Percentiles rank a stretch among this genome's conserved stretches.
These are phyloP conservation scores for Globomyces sp. DNA, from an alignment of 371 early-diverging fungal species.

Conservation along the genomic window DNA sequence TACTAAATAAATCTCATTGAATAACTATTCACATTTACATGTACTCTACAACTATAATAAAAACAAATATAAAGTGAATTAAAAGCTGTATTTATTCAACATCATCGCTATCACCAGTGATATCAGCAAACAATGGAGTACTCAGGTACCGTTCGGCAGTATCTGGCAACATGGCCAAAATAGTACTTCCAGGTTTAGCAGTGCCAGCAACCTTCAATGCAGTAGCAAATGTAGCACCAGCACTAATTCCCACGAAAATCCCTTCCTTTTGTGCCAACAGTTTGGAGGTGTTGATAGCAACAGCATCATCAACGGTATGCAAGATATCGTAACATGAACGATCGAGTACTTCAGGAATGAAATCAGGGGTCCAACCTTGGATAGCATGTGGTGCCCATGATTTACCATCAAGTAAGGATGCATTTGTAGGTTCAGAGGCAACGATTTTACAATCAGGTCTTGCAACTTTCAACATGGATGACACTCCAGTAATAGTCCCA, in stretches of 20 bases:
- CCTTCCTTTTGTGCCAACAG: conserved; percentile 22
- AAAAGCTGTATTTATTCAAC: conserved; percentile 6
- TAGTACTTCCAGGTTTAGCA: conserved; percentile 20
- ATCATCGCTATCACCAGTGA: conserved; percentile 23
- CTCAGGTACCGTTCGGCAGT: conserved; percentile 29
- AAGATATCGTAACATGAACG: conserved; percentile 24
- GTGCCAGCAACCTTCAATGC: conserved; percentile 21
- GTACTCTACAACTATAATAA: conserved; percentile 3
- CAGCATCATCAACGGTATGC: conserved; percentile 14
- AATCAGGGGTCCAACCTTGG: conserved; percentile 33
- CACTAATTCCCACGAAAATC: conserved; percentile 21
- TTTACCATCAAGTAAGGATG: conserved; percentile 21
- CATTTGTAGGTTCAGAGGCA: conserved; percentile 29
- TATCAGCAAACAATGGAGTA: conserved; percentile 32
- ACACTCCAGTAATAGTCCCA: conserved; percentile 34
- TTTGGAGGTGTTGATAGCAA: conserved; percentile 20
- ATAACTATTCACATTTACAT: not conserved
- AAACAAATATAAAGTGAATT: conserved; percentile 12
- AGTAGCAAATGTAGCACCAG: conserved; percentile 19
- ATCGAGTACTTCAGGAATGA: conserved; percentile 27
- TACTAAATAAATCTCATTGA: not conserved
- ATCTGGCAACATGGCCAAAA: conserved; percentile 31
- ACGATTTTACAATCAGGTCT: conserved; percentile 27
- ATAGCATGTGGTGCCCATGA: conserved; percentile 23
- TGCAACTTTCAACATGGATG: conserved; percentile 17